Conservation (phyloP, 176 grass and related monocot genomes). For the Musa beccarii region DNA sequence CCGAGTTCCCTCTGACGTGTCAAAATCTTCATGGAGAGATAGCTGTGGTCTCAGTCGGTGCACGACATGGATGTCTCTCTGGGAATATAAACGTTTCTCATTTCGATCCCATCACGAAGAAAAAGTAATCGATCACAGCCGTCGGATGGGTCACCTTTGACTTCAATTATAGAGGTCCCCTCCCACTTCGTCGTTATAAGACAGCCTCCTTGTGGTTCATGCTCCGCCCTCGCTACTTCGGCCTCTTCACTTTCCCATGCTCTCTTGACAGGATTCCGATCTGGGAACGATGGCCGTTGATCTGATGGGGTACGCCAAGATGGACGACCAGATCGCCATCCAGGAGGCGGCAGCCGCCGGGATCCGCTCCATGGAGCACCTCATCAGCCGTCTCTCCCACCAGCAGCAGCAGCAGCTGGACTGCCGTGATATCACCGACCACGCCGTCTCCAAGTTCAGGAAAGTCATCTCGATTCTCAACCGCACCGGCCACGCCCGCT, state of each 20-base stretch:
- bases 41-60: too few species aligned
- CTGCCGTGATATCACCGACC: constrained; percentile 60
- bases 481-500: constrained; percentile 79
- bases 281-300: constrained; percentile 26
- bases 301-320: constrained; percentile 38
- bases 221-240: too few species aligned
- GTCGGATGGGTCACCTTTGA: neutral
- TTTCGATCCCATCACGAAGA: neutral
- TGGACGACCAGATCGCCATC: constrained; percentile 60
- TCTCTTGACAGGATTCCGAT: neutral
- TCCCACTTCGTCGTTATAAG: too few species aligned
- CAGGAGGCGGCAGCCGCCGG: constrained; percentile 64
- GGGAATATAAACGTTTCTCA: too few species aligned
- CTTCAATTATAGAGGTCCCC: too few species aligned
- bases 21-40: too few species aligned
- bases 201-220: too few species aligned
- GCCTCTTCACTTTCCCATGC: neutral
- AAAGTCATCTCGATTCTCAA: constrained; percentile 74
- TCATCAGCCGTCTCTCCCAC: constrained; percentile 50
- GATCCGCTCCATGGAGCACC: constrained; percentile 56
- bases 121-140: too few species aligned
- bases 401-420: constrained; percentile 15
- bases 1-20: too few species aligned
- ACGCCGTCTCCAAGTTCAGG: constrained; percentile 72
- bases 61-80: too few species aligned